Evolutionary conservation across 768 basidiomycete species (phyloP).

Genomic region (Leccinellum rugosiceps): DNA sequence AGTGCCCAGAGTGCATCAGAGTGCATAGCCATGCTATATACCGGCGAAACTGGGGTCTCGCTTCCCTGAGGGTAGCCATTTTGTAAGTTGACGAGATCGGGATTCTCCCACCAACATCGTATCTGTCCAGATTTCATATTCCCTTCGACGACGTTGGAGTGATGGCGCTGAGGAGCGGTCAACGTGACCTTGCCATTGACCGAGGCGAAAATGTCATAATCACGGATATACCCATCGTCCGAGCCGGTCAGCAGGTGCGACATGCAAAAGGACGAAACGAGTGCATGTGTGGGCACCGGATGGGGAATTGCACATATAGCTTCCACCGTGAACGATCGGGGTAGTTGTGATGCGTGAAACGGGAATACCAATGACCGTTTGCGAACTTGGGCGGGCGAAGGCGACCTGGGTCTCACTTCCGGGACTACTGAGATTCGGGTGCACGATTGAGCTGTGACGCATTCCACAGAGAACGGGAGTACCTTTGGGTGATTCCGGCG

Average conservation of each 20-base stretch:
- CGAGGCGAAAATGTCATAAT: slow-evolving; percentile 87
- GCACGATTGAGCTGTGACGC: slow-evolving; percentile 17
- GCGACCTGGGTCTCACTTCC: slow-evolving; percentile 37
- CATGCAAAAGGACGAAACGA: slow-evolving; percentile 83
- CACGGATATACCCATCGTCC: slow-evolving; percentile 89
- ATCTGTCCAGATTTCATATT: slow-evolving; percentile 87
- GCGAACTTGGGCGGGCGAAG: slow-evolving; percentile 56
- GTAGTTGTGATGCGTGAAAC: slow-evolving; percentile 30
- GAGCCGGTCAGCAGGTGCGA: slow-evolving; percentile 87
- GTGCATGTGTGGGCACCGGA: slow-evolving; percentile 82
- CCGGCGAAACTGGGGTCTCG: slow-evolving; percentile 59
- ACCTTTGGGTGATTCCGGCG: slow-evolving; percentile 37
- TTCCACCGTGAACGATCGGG: slow-evolving; percentile 80
- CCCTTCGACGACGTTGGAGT: slow-evolving; percentile 88
- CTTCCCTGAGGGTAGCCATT: slow-evolving; percentile 39
- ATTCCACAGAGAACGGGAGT: background rate
- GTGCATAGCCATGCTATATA: slow-evolving; percentile 89
- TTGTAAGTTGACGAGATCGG: slow-evolving; percentile 23
- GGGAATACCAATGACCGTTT: slow-evolving; percentile 41
- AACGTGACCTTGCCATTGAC: slow-evolving; percentile 86
- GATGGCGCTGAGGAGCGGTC: slow-evolving; percentile 84
- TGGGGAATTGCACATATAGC: slow-evolving; percentile 91
- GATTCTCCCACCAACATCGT: slow-evolving; percentile 90
- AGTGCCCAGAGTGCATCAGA: slow-evolving; percentile 92
- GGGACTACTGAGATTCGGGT: slow-evolving; percentile 12